These are phyloP conservation scores for Aspergillus baeticus DNA, from an alignment of 495 filamentous ascomycete genomes.

Conservation along the genomic window DNA sequence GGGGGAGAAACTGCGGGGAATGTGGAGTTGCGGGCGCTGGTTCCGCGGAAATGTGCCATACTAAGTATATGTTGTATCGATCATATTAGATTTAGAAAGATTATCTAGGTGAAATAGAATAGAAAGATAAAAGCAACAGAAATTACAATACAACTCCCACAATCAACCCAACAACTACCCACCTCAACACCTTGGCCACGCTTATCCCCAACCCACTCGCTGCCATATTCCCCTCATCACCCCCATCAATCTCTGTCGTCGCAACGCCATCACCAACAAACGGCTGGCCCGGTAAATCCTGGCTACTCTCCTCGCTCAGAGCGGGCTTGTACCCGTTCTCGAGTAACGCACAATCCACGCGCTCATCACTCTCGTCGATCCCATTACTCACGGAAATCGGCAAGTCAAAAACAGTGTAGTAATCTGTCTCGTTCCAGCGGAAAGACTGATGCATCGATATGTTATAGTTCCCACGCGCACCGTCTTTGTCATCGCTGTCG, in stretches of 20 bases:
- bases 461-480: conserved; percentile 45
- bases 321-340: conserved; percentile 21
- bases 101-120: no score
- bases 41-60: no score
- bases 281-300: conserved; percentile 8
- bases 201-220: not conserved
- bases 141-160: not conserved
- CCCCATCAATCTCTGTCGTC: not conserved
- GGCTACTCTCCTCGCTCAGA: conserved; percentile 13
- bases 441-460: conserved; percentile 69
- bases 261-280: conserved; percentile 1
- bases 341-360: conserved; percentile 24
- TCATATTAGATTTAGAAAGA: no score
- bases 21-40: no score
- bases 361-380: conserved; percentile 36
- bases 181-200: not conserved
- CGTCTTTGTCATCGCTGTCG: conserved; percentile 18
- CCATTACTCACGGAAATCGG: conserved; percentile 66
- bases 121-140: not conserved
- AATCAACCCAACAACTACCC: not conserved
- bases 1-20: no score
- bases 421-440: conserved; percentile 57
- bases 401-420: conserved; percentile 68
- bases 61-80: no score
- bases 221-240: not conserved